Percentiles rank a stretch among this genome's conserved stretches.
phyloP scores from a whole-genome alignment of 2,329 filamentous ascomycete genomes.

The Calycina marina region DNA sequence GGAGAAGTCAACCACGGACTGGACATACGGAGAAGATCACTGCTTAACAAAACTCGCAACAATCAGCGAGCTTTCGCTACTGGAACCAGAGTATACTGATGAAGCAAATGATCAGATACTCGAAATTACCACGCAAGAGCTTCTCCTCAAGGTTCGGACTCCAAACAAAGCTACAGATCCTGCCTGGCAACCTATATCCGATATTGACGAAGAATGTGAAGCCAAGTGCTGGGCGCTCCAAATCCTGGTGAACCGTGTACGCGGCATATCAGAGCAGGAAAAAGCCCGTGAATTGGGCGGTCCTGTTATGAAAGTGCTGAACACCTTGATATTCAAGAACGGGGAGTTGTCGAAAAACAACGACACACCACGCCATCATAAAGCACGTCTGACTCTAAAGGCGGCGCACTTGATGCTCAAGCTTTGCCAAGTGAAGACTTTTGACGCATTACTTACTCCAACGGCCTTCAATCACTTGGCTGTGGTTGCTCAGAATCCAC shows the following conservation, averaged over 20 bases:
- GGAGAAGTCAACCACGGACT: conserved; percentile 58
- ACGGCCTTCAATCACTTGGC: conserved; percentile 70
- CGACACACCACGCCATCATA: conserved; percentile 65
- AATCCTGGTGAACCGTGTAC: conserved; percentile 72
- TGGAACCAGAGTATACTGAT: conserved; percentile 57
- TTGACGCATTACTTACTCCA: conserved; percentile 62
- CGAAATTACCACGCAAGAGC: conserved; percentile 59
- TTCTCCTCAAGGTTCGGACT: conserved; percentile 56
- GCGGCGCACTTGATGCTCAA: conserved; percentile 75
- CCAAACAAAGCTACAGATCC: conserved; percentile 41
- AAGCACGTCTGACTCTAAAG: conserved; percentile 63
- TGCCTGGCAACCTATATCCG: conserved; percentile 52
- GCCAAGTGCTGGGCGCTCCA: conserved; percentile 76
- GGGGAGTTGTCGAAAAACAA: conserved; percentile 68
- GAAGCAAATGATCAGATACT: conserved; percentile 65
- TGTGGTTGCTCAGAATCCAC: conserved; percentile 64
- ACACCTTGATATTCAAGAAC: conserved; percentile 56
- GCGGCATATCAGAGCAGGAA: conserved; percentile 36
- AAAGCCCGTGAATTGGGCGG: conserved; percentile 44
- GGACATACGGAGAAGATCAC: conserved; percentile 55
- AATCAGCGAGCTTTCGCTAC: conserved; percentile 60
- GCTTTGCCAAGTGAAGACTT: conserved; percentile 59
- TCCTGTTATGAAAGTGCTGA: conserved; percentile 65
- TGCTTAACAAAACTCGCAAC: conserved; percentile 64
- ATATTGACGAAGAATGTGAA: conserved; percentile 65